Evolutionary conservation across 768 basidiomycete genomes (phyloP).

Genomic region (Panaeolus papilionaceus): DNA sequence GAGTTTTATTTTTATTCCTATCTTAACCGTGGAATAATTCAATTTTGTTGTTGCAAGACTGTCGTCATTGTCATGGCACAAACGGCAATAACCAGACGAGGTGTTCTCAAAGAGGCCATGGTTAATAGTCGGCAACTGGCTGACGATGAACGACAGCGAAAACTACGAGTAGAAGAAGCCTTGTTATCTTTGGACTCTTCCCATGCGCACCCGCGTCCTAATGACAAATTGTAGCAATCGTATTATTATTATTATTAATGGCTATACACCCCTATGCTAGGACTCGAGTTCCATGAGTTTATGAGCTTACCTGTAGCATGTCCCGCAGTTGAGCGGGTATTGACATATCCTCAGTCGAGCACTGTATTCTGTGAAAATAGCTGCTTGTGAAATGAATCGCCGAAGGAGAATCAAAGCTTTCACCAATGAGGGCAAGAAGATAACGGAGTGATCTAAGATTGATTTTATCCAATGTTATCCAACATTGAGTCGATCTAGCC

Average conservation of each 20-base stretch:
- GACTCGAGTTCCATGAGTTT: neutral
- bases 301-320: neutral
- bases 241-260: neutral
- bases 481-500: neutral
- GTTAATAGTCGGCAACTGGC: slow-evolving; percentile 21
- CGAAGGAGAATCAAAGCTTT: neutral
- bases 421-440: neutral
- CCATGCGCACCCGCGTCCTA: neutral
- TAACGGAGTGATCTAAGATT: neutral
- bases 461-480: neutral
- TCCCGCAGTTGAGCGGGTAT: neutral
- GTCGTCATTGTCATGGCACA: slow-evolving; percentile 33
- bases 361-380: neutral
- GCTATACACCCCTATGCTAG: neutral
- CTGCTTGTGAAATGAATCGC: neutral
- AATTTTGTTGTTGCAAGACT: slow-evolving; percentile 23
- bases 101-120: slow-evolving; percentile 30
- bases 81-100: slow-evolving; percentile 30
- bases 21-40: neutral
- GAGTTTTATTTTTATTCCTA: slow-evolving; percentile 27
- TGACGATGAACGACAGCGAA: slow-evolving; percentile 5
- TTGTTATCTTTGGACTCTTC: neutral
- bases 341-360: neutral
- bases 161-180: slow-evolving; percentile 6
- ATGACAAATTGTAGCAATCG: neutral